These are phyloP conservation scores for Turnera subulata DNA, from an alignment of 345 rosid genomes.

Conservation along the genomic window DNA sequence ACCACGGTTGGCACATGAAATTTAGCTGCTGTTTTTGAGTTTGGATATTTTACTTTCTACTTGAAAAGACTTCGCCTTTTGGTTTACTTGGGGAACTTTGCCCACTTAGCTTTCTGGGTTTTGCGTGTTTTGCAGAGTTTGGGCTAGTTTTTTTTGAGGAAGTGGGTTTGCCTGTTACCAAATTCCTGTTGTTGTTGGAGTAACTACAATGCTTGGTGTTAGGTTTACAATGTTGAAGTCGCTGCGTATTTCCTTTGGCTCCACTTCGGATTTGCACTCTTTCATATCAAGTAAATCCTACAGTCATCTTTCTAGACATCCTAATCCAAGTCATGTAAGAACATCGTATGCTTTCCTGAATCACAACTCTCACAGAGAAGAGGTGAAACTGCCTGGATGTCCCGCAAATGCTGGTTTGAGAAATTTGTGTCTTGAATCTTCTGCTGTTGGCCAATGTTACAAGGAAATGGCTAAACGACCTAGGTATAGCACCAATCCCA, in stretches of 20 bases:
- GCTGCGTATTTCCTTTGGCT: constrained; percentile 23
- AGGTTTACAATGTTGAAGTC: constrained; percentile 39
- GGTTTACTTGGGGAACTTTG: no score
- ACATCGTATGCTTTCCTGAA: constrained; percentile 15
- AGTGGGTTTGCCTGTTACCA: background rate
- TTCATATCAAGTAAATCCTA: constrained; percentile 14
- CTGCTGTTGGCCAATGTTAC: constrained; percentile 6
- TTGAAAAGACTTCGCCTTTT: no score
- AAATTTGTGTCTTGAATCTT: constrained; percentile 9
- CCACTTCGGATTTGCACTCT: constrained; percentile 14
- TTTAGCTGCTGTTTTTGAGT: constrained; percentile 4
- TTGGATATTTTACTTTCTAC: no score
- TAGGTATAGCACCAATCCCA: constrained; percentile 6
- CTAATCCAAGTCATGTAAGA: constrained; percentile 17
- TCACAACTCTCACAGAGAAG: constrained; percentile 11
- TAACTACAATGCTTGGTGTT: constrained; percentile 41
- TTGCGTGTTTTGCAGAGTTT: constrained; percentile 1
- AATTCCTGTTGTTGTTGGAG: background rate
- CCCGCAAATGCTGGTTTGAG: constrained; percentile 12
- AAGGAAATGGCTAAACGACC: background rate
- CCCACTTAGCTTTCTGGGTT: no score
- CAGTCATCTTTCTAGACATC: constrained; percentile 10
- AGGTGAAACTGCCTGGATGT: constrained; percentile 15
- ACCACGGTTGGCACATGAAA: no score
- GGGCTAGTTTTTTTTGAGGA: background rate